These are phyloP conservation scores for Yamadazyma diospyri DNA, from an alignment of 1,139 yeast species.

Conservation along the genomic window DNA sequence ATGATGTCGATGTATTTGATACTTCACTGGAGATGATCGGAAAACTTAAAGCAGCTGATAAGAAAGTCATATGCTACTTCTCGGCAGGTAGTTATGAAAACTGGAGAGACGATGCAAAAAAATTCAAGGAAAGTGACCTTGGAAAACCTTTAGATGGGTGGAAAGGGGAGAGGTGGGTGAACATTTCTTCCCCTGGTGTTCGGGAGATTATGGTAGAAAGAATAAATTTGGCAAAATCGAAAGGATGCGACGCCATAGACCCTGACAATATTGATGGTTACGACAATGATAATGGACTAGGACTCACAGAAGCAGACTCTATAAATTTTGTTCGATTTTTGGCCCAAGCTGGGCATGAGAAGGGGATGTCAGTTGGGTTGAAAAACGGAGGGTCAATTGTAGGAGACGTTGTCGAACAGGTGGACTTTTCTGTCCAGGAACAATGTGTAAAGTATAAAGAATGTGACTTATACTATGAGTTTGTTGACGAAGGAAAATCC, in stretches of 20 bases:
- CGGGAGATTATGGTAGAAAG: slow-evolving; percentile 17
- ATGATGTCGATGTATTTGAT: slow-evolving; percentile 19
- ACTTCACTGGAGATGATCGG: slow-evolving; percentile 10
- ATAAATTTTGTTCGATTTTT: slow-evolving; percentile 16
- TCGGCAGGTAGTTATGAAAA: slow-evolving; percentile 24
- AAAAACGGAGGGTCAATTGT: slow-evolving; percentile 21
- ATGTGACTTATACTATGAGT: slow-evolving; percentile 15
- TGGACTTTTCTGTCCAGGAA: slow-evolving; percentile 20
- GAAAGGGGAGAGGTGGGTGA: slow-evolving; percentile 22
- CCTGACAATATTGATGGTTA: slow-evolving; percentile 23
- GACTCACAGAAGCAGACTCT: slow-evolving; percentile 17
- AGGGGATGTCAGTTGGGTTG: slow-evolving; percentile 16
- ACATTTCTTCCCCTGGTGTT: slow-evolving; percentile 15
- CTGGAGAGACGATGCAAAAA: slow-evolving; percentile 18
- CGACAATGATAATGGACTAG: slow-evolving; percentile 20
- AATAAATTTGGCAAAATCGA: slow-evolving; percentile 16
- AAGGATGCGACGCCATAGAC: slow-evolving; percentile 21
- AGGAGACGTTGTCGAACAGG: slow-evolving; percentile 11
- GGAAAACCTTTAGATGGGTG: slow-evolving; percentile 21
- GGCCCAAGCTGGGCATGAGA: slow-evolving; percentile 12
- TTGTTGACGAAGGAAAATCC: slow-evolving; percentile 15
- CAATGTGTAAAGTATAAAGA: slow-evolving; percentile 20
- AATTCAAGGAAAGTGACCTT: slow-evolving; percentile 15
- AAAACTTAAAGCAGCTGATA: slow-evolving; percentile 13
- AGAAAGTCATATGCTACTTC: slow-evolving; percentile 21